Base-by-base conservation (phyloP, 2,329 filamentous ascomycete genomes). In the Cercospora brassicicola region DNA sequence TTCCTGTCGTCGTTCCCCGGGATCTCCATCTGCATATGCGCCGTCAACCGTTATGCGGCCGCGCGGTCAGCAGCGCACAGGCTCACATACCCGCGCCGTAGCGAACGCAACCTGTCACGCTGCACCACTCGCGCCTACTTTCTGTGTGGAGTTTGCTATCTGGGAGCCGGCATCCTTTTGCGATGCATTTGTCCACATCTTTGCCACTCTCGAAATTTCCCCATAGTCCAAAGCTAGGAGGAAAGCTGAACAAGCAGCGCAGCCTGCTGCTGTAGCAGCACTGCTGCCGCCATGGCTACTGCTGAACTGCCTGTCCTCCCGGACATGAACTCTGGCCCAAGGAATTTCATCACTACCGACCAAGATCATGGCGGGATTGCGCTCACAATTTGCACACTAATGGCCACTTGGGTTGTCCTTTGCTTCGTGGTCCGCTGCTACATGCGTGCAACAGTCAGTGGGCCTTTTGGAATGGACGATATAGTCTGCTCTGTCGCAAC, bases 311-410 rank as follows among this genome's bases (percentile, higher is more conserved):
- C 66, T 23, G 55, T 36, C n/a, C 66, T 73, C 45, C 71, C 71
- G n/a, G 69, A 73, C 39, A 53, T 72, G 45, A 51, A 69, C 39
- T 69, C 69, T 6, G 72, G 73, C n/a, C 69, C 69, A 23, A 61
- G 73, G 55, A 68, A 65, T 30, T 74, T 73, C 66, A 71, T 71
- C 33, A 74, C 72, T 10, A 73, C 71, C 20, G 62, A 66, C 26
- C 60, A 71, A 33, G 73, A 73, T 33, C 73, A 73, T 70, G 72
- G 73, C 62, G 73, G 73, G 13, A 70, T 74, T 36, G 72, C 72
- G 15, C 53, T 73, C 23, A 71, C 71, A 18, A 67, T 74, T 39
- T 71, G 72, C 36, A 73, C 72, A 23, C 64, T 73, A 15, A 68
- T 74, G 71, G 72, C 70, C 23, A 73, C 71, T 8, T 74, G 71